Evolutionary conservation across 495 filamentous ascomycete species (phyloP), one percentile per base, ranked within the genome.

Genomic region (Xylaria sp.): DNA sequence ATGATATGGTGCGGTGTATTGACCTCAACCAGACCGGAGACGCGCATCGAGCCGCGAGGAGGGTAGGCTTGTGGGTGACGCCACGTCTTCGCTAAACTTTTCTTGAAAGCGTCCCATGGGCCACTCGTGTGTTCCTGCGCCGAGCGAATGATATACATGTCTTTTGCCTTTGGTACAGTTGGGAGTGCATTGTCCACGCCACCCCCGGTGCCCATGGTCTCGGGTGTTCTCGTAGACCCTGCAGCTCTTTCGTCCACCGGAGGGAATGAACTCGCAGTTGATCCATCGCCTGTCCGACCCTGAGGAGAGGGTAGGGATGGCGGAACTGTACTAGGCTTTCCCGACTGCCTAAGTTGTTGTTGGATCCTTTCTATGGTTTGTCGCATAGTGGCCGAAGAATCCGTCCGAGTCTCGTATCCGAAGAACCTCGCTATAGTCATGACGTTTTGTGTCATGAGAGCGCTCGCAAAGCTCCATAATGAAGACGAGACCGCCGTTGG

Each of bases 21-120:
- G 1, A 95, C 59, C 65, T 91, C 90, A 0, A 97, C 86, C 2
- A 92, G 80, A 0, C 93, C 93, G 24, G 80, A 80, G 26, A 95
- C 82, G 19, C 86, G 77, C 62, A 95, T 86, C 31, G 85, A 85
- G 2, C 93, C 93, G 31, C 90, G 85, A 12, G 87, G 89, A 44
- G 90, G 86, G 33, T 86, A 78, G 3, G 76, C 64, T 15, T 44
- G 61, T n/a, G 79, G 73, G 0, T 81, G 79, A 41, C 67, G 75
- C 84, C 84, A 88, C 1, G 76, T 81, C 69, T 88, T 78, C 12
- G 68, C 74, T 21, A 92, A 81, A 35, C 82, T 87, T 33, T 78
- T 69, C 65, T 80, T 85, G 79, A 94, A 93, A 5, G 84, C 85
- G 43, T 82, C 46, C 59, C 82, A 85, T 0, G 89, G 74, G 5